These are phyloP conservation scores for Nicotiana obtusifolia DNA, from an alignment of 257 asterid species.

Conservation along the genomic window DNA sequence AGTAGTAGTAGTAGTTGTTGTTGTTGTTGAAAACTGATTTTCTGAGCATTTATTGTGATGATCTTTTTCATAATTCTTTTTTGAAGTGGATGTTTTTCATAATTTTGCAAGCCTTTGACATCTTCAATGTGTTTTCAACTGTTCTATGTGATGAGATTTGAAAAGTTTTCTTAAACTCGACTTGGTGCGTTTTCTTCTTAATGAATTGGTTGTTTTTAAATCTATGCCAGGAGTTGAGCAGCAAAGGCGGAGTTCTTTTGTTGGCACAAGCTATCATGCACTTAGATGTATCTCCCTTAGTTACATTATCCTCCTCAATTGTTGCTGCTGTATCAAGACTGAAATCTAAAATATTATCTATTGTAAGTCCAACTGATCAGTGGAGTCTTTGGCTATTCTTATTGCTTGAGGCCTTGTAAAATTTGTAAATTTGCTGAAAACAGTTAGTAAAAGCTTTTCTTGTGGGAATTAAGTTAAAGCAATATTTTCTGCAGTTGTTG, in stretches of 20 bases:
- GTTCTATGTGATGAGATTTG: neutral
- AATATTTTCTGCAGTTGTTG: slow-evolving; percentile 57
- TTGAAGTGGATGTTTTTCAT: neutral
- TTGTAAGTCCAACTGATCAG: slow-evolving; percentile 54
- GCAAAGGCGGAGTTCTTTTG: slow-evolving; percentile 81
- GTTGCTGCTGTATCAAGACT: slow-evolving; percentile 68
- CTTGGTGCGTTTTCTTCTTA: slow-evolving; percentile 12
- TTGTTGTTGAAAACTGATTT: neutral
- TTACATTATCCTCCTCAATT: slow-evolving; percentile 31
- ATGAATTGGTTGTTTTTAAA: slow-evolving; percentile 13
- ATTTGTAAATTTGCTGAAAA: neutral
- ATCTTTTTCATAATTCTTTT: neutral
- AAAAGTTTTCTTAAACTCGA: neutral
- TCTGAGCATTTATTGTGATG: neutral
- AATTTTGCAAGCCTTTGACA: slow-evolving; percentile 4
- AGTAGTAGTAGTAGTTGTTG: neutral
- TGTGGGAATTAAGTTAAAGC: neutral
- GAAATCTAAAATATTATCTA: slow-evolving; percentile 78
- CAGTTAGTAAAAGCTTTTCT: neutral
- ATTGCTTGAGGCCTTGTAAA: slow-evolving; percentile 3
- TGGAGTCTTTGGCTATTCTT: neutral
- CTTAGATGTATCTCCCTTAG: slow-evolving; percentile 43
- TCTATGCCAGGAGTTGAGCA: slow-evolving; percentile 67
- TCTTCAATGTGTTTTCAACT: neutral
- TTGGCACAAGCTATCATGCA: slow-evolving; percentile 68